A percentile compares a stretch with the other conserved stretches of the same genome.
Evolutionary conservation across 2,329 filamentous ascomycete genomes (phyloP).

Genomic region (Sporothrix euskadiensis): DNA sequence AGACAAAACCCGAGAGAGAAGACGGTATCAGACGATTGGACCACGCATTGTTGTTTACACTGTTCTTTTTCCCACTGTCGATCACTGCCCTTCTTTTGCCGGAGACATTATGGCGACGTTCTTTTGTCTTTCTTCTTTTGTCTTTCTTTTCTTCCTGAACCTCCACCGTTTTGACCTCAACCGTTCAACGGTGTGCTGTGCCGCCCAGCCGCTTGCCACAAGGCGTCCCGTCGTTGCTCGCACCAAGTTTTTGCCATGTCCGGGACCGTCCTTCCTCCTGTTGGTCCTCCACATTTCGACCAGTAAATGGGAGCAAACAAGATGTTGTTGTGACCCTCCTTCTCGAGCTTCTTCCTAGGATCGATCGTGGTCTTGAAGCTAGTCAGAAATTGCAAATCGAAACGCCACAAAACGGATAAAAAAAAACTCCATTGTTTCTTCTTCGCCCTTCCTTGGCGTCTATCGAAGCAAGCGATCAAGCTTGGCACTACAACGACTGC

Average conservation of each 20-base stretch:
- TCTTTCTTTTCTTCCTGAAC: not conserved
- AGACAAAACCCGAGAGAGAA: not conserved
- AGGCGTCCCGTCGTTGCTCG: not conserved
- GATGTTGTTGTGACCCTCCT: not conserved
- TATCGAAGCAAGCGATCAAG: not conserved
- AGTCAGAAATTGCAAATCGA: conserved; percentile 6
- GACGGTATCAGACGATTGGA: not conserved
- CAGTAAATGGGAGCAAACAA: not conserved
- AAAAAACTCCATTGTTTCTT: not conserved
- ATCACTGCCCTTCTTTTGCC: not conserved
- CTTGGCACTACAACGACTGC: conserved; percentile 7
- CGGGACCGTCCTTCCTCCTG: not conserved
- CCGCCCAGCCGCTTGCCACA: not conserved
- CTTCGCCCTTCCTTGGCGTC: not conserved
- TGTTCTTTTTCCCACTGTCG: not conserved
- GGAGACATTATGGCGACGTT: not conserved
- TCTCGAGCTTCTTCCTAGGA: not conserved
- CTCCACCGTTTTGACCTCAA: not conserved
- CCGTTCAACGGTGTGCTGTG: conserved; percentile 1
- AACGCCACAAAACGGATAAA: not conserved
- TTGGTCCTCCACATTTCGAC: not conserved
- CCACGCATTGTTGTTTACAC: not conserved
- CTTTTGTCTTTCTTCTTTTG: not conserved
- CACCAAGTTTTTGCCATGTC: not conserved
- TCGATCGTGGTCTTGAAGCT: not conserved